phyloP scores from a whole-genome alignment of 805 yeast species.

The Debaryomyces castellii region DNA sequence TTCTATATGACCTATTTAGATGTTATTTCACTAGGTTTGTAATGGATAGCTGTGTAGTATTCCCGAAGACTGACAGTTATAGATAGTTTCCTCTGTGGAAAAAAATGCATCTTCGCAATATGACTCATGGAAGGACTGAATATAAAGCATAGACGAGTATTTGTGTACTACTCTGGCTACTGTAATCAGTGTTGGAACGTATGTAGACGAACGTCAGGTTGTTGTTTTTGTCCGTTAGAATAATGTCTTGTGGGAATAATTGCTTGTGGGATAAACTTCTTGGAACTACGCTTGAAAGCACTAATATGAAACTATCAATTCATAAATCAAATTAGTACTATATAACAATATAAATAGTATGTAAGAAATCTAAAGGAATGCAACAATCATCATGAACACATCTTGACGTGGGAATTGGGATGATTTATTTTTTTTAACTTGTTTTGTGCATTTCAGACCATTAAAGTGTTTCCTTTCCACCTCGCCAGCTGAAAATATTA shows the following conservation, averaged over 20 bases:
- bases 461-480: constrained; percentile 1
- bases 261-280: no score
- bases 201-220: no score
- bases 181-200: no score
- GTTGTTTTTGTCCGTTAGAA: no score
- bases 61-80: no score
- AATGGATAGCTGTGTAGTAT: no score
- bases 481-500: constrained; percentile 1
- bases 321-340: background rate
- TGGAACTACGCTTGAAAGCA: no score
- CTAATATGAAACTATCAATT: background rate
- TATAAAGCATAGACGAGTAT: background rate
- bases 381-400: background rate
- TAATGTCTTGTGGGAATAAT: no score
- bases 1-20: background rate
- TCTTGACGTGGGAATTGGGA: background rate
- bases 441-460: background rate
- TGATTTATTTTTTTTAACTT: background rate
- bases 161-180: background rate
- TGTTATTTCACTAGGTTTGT: no score
- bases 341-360: background rate
- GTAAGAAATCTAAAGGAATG: constrained; percentile 1
- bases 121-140: background rate
- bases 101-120: no score
- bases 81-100: no score